Evolutionary conservation across 495 filamentous ascomycete genomes (phyloP).

Genomic region (Lophiostoma macrostomum): DNA sequence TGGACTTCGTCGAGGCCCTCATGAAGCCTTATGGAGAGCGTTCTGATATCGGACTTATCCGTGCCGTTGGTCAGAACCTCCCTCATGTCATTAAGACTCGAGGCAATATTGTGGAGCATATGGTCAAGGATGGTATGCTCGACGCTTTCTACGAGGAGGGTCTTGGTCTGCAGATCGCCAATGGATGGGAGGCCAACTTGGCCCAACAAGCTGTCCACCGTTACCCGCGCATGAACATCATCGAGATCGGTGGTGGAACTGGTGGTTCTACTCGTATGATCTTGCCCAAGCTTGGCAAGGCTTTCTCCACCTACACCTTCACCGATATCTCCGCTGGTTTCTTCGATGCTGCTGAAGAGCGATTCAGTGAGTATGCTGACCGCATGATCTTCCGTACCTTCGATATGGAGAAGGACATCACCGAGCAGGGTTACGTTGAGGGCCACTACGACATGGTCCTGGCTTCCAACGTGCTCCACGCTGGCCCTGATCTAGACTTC

Average conservation of each 20-base stretch:
- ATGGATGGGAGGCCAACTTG: not conserved
- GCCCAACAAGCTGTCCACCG: not conserved
- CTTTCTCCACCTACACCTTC: constrained; percentile 30
- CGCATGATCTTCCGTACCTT: constrained; percentile 39
- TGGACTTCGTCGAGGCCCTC: not conserved
- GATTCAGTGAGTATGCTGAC: constrained; percentile 9
- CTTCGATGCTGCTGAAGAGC: not conserved
- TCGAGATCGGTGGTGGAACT: constrained; percentile 22
- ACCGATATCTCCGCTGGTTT: constrained; percentile 24
- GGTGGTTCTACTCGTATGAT: constrained; percentile 5
- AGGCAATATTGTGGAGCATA: not conserved
- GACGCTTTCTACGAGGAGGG: not conserved
- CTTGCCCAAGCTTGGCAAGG: not conserved
- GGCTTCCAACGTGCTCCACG: constrained; percentile 17
- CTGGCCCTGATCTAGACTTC: not conserved
- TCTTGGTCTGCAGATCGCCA: not conserved
- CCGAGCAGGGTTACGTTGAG: constrained; percentile 7
- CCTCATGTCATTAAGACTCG: not conserved
- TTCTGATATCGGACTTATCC: not conserved
- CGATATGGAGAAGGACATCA: constrained; percentile 1
- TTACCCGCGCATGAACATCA: constrained; percentile 4
- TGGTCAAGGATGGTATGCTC: not conserved
- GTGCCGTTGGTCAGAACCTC: not conserved
- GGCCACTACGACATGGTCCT: constrained; percentile 20
- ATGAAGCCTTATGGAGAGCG: not conserved